A percentile compares a stretch with the other conserved stretches of the same genome.
These are phyloP conservation scores for Silene noctiflora DNA, from an alignment of 179 eudicot species.

Conservation along the genomic window DNA sequence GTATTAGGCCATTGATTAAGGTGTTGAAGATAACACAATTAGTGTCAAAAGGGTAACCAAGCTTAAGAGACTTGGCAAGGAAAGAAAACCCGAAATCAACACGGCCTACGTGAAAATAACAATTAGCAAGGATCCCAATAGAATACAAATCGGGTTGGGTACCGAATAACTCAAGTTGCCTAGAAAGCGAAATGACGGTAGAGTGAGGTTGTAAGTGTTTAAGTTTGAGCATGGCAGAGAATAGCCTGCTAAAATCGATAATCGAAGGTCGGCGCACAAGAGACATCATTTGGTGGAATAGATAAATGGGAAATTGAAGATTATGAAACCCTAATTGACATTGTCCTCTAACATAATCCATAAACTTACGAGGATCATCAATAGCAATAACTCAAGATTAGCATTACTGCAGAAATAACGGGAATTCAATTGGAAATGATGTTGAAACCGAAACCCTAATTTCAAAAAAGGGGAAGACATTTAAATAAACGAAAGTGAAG, in stretches of 20 bases:
- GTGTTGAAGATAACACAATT: slow-evolving; percentile 2
- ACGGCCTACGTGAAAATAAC: not conserved
- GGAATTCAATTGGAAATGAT: too few relatives aligned
- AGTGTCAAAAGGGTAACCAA: slow-evolving; percentile 2
- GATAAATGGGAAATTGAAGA: not conserved
- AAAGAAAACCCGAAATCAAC: slow-evolving; percentile 18
- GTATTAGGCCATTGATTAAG: slow-evolving; percentile 13
- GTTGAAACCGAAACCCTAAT: too few relatives aligned
- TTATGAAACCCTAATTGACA: not conserved
- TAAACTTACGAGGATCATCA: too few relatives aligned
- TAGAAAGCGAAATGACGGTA: not conserved
- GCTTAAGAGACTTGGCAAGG: slow-evolving; percentile 15
- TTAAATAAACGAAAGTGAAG: too few relatives aligned
- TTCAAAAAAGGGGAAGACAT: too few relatives aligned
- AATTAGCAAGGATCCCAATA: not conserved
- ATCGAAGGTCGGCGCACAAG: not conserved
- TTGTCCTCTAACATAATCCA: not conserved
- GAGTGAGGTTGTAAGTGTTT: not conserved
- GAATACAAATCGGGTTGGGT: not conserved
- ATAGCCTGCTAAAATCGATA: not conserved
- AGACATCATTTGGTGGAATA: not conserved
- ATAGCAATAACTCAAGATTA: too few relatives aligned
- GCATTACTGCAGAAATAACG: too few relatives aligned
- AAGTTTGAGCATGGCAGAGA: not conserved
- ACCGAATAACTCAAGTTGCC: slow-evolving; percentile 1